These are phyloP conservation scores for Scedosporium minutisporum DNA, from an alignment of 2,329 filamentous ascomycete genomes.

Conservation along the genomic window DNA sequence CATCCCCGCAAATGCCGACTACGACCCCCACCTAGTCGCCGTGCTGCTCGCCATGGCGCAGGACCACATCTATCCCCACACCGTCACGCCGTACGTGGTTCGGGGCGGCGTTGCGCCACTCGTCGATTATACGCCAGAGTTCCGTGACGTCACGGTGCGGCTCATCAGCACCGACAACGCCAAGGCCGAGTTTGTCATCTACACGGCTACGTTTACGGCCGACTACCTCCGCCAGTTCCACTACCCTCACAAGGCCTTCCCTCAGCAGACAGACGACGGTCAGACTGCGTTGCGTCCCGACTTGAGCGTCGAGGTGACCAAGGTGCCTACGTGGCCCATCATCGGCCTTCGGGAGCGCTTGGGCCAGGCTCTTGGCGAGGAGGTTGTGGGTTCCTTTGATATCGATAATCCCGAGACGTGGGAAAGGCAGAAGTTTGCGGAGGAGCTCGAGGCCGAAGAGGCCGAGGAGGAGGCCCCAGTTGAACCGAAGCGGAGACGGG, in stretches of 20 bases:
- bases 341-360: constrained; percentile 45
- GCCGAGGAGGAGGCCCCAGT: background rate
- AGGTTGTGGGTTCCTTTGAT: constrained; percentile 36
- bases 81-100: constrained; percentile 10
- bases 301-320: constrained; percentile 36
- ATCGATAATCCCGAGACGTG: constrained; percentile 16
- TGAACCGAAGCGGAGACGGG: background rate
- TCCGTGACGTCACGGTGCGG: constrained; percentile 38
- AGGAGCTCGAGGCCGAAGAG: background rate
- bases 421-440: background rate
- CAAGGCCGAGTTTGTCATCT: constrained; percentile 41
- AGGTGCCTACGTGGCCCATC: constrained; percentile 45
- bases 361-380: constrained; percentile 40
- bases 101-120: constrained; percentile 11
- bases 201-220: constrained; percentile 37
- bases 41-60: constrained; percentile 49
- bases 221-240: constrained; percentile 42
- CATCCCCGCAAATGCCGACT: constrained; percentile 35
- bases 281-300: constrained; percentile 14
- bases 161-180: constrained; percentile 41
- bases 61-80: constrained; percentile 34
- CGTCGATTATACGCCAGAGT: constrained; percentile 18
- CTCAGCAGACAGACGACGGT: constrained; percentile 7
- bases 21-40: constrained; percentile 43
- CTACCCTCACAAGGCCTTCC: constrained; percentile 20